phyloP scores from a whole-genome alignment of 257 asterid genomes.

The Jasminum sambac region DNA sequence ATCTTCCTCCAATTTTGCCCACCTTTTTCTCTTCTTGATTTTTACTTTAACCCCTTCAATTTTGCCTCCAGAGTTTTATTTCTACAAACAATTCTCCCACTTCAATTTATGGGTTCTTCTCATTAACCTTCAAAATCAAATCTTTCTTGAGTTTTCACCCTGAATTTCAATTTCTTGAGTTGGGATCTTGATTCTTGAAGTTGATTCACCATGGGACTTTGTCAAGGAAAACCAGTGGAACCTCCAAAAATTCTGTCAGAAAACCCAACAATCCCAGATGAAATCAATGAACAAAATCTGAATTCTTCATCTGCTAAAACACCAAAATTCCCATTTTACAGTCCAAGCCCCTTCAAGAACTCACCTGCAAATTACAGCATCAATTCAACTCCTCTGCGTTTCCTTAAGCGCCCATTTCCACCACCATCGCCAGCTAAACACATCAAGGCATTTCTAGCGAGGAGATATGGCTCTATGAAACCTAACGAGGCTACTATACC shows the following conservation, averaged over 20 bases:
- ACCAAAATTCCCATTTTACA: constrained; percentile 83
- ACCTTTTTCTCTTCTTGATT: constrained; percentile 16
- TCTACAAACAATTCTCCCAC: constrained; percentile 17
- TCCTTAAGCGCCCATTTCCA: constrained; percentile 85
- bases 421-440: constrained; percentile 99
- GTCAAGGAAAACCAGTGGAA: constrained; percentile 86
- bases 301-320: constrained; percentile 72
- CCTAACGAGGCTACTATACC: constrained; percentile 90
- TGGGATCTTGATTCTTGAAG: constrained; percentile 38
- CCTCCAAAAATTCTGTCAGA: constrained; percentile 57
- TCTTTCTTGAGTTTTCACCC: constrained; percentile 24
- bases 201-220: constrained; percentile 68
- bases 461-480: constrained; percentile 87
- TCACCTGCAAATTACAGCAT: constrained; percentile 80
- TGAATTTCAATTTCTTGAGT: constrained; percentile 16
- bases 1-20: neutral
- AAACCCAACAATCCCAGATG: constrained; percentile 46
- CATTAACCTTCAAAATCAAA: constrained; percentile 34
- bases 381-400: constrained; percentile 78
- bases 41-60: constrained; percentile 19
- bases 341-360: constrained; percentile 96
- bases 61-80: constrained; percentile 17
- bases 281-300: constrained; percentile 43
- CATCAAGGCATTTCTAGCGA: constrained; percentile 77
- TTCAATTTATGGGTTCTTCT: constrained; percentile 32